These are phyloP conservation scores for Arachis stenosperma DNA, from an alignment of 306 rosid species.

Conservation along the genomic window DNA sequence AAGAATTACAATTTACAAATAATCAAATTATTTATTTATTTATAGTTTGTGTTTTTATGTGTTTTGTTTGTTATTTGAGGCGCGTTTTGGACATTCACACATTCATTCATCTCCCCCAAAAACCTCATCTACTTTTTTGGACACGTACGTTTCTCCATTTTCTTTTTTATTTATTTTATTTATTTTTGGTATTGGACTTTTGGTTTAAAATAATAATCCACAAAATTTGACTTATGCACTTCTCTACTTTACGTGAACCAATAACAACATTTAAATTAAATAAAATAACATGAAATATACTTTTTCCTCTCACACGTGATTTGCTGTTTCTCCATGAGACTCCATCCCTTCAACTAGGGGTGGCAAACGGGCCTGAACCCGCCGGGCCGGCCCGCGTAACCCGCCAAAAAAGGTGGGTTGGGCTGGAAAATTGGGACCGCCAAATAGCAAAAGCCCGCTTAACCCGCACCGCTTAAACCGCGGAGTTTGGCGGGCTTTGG, in stretches of 20 bases:
- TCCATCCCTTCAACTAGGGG: too few species aligned
- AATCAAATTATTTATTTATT: too few species aligned
- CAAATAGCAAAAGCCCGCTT: too few species aligned
- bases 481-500: too few species aligned
- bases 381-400: too few species aligned
- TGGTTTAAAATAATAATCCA: background rate
- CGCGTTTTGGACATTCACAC: constrained; percentile 2
- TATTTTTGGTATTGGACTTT: background rate
- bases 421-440: too few species aligned
- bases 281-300: background rate
- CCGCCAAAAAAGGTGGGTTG: too few species aligned
- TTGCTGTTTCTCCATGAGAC: background rate
- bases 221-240: background rate
- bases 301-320: constrained; percentile 1
- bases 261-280: background rate
- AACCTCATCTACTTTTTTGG: background rate
- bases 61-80: background rate
- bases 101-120: background rate
- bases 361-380: too few species aligned
- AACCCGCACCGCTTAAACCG: too few species aligned
- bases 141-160: background rate
- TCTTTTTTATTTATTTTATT: background rate
- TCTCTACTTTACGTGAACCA: constrained; percentile 5
- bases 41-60: background rate
- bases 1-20: too few species aligned